Conservation (phyloP, 495 filamentous ascomycete genomes). For the Cenococcum geophilum region DNA sequence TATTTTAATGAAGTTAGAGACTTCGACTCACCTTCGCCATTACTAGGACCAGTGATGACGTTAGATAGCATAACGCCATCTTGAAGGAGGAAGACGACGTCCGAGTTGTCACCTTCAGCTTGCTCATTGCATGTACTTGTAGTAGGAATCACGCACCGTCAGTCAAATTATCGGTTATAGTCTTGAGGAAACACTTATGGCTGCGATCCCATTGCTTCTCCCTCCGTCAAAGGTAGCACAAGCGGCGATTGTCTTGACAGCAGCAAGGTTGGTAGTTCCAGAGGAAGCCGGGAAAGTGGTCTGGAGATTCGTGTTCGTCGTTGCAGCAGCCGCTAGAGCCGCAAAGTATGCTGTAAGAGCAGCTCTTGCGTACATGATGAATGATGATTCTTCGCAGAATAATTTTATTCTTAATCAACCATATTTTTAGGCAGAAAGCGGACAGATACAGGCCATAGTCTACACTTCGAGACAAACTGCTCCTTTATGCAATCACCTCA, state of each 20-base stretch:
- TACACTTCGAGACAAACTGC: too few species aligned
- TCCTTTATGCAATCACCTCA: too few species aligned
- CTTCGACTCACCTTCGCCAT: constrained; percentile 38
- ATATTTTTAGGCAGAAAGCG: too few species aligned
- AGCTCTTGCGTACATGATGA: constrained; percentile 11
- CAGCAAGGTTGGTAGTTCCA: constrained; percentile 20
- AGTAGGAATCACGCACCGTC: constrained; percentile 6
- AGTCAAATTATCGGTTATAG: constrained; percentile 15
- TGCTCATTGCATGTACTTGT: constrained; percentile 36
- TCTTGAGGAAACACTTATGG: constrained; percentile 7
- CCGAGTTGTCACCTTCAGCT: constrained; percentile 36
- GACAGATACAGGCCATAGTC: too few species aligned
- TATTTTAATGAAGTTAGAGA: too few species aligned
- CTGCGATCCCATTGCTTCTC: constrained; percentile 28
- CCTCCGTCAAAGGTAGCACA: constrained; percentile 25
- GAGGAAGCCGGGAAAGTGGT: constrained; percentile 15
- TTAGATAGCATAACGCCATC: constrained; percentile 43
- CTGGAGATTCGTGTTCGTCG: constrained; percentile 25
- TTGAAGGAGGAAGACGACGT: constrained; percentile 42
- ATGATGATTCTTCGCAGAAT: not conserved
- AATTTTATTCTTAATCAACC: too few species aligned
- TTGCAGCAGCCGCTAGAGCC: constrained; percentile 10
- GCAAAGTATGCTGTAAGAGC: constrained; percentile 9
- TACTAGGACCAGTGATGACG: constrained; percentile 43
- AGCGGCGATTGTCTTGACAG: constrained; percentile 26